phyloP scores from a whole-genome alignment of 73 alveolate species.

The Paramecium caudatum region DNA sequence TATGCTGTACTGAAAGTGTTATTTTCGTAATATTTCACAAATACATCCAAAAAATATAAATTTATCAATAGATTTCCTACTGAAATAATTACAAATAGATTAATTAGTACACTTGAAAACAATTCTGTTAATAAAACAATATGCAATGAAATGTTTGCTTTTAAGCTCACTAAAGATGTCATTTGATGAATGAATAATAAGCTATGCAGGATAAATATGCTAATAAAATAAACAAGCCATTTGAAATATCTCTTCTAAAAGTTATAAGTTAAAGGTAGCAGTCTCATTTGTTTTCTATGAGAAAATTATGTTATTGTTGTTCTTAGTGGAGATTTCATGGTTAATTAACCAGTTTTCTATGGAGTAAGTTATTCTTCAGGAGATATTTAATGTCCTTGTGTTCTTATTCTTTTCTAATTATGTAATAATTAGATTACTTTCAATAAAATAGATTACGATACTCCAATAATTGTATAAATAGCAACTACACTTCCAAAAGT shows the following conservation, averaged over 20 bases:
- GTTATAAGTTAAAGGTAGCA: background rate
- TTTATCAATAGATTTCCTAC: background rate
- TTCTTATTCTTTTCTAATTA: background rate
- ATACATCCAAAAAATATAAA: background rate
- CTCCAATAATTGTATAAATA: background rate
- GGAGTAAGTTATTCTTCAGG: background rate
- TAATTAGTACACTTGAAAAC: background rate
- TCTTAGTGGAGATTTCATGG: background rate
- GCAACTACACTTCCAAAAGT: background rate
- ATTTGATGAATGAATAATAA: conserved; percentile 10
- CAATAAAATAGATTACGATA: background rate
- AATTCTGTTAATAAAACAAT: background rate
- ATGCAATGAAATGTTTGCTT: background rate
- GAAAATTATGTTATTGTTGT: background rate
- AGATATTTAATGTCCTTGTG: background rate
- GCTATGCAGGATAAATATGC: background rate
- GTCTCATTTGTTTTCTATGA: background rate
- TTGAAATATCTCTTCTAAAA: background rate
- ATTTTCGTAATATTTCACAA: conserved; percentile 37
- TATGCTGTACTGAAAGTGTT: background rate
- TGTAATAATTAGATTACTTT: background rate
- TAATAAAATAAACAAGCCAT: background rate
- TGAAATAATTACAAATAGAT: background rate
- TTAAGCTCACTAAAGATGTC: background rate
- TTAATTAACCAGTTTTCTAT: conserved; percentile 17